These are phyloP conservation scores for Talaromyces ruber DNA, from an alignment of 495 filamentous ascomycete genomes.

Conservation along the genomic window DNA sequence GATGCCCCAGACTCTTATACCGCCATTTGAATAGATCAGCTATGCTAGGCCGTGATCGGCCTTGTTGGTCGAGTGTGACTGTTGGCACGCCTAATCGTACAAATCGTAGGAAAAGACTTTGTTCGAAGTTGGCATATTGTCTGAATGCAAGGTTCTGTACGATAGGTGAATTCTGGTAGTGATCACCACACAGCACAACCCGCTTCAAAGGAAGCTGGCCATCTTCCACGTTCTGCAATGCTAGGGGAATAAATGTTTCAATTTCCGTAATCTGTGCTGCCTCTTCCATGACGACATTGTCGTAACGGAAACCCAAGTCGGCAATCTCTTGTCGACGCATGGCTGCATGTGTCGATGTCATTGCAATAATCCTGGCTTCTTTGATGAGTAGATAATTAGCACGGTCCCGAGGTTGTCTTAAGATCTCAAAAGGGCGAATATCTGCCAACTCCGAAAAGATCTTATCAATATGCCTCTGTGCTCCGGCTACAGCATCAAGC, in stretches of 20 bases:
- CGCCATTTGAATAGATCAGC: constrained; percentile 91
- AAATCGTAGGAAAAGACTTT: constrained; percentile 86
- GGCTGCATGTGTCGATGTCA: constrained; percentile 98
- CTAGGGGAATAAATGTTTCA: constrained; percentile 90
- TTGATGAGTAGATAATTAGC: constrained; percentile 93
- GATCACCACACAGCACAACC: constrained; percentile 89
- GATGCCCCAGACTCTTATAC: constrained; percentile 70
- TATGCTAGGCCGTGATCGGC: constrained; percentile 77
- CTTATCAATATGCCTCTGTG: constrained; percentile 83
- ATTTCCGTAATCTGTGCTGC: constrained; percentile 97
- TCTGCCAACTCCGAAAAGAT: constrained; percentile 92
- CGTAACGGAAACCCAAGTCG: constrained; percentile 86
- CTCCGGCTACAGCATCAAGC: constrained; percentile 73
- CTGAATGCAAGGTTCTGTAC: constrained; percentile 95
- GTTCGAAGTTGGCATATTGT: constrained; percentile 91
- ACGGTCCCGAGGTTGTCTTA: constrained; percentile 79
- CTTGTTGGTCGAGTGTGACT: constrained; percentile 87
- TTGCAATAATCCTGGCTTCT: constrained; percentile 91
- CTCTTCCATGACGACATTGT: constrained; percentile 98
- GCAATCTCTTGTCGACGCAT: constrained; percentile 93
- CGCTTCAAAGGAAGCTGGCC: constrained; percentile 72
- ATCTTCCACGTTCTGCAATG: constrained; percentile 69
- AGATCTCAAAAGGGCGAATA: constrained; percentile 89
- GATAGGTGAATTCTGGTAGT: constrained; percentile 92
- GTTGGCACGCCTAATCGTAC: constrained; percentile 84